Base-by-base conservation (phyloP, 306 rosid genomes). In the Medicago arabica region DNA sequence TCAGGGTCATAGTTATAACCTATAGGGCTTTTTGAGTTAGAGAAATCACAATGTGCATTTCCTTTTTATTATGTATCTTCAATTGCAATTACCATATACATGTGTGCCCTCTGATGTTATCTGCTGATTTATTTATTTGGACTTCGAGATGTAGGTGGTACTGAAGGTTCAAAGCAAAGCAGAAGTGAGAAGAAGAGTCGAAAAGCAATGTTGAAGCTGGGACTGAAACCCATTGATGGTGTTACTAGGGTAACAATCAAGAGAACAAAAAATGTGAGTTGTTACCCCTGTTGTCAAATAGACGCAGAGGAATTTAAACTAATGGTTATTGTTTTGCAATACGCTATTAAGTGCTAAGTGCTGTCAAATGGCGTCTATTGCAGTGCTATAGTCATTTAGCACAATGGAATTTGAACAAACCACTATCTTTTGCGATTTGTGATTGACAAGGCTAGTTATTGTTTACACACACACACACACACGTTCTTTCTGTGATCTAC, bases 151-250 rank as follows among this genome's bases (percentile, higher is more conserved):
- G 67, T 72, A 88, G 98, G 91, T 51, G 87, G 76, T 13, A 66
- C 75, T 64, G 99, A 89, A 63, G 85, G 90, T 63, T 92, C 97
- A 19, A 96, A 96, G 86, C 99, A 96, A 82, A 92, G 97, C 88
- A 85, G 98, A 82, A 96, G 98, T n/a, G 99, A 96, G 82, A 96
- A 96, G 86, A 96, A 96, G 87, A 96, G 98, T 73, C 89, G 98
- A 63, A 96, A 96, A 77, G 99, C 98, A 16, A 90, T 96, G 98
- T 47, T 96, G 92, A 92, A 96, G 86, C 86, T 96, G 2, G 99
- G 99, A 23, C 85, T 96, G 84, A 90, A 89, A 75, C 93, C 97
- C 13, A 89, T 92, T 28, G 85, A 91, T 0, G 97, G 99, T 63
- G 97, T 96, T 74, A 89, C 92, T 78, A 86, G 98, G 65, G 98